phyloP scores from a whole-genome alignment of 805 yeast genomes.

The Saturnispora diversa region DNA sequence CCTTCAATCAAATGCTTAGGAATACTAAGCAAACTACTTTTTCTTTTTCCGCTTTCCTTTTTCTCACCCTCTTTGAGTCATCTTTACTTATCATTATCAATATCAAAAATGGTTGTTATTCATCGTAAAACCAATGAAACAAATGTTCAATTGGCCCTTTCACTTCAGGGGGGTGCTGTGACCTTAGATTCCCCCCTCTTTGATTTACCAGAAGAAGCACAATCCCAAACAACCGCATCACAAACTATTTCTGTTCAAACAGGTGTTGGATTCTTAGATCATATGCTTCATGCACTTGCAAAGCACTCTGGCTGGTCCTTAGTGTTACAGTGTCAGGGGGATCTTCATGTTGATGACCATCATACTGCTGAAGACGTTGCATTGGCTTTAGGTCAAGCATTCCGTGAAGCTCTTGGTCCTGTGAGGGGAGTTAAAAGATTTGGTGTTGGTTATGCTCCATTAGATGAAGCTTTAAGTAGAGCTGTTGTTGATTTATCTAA shows the following conservation, averaged over 20 bases:
- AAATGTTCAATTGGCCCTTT: conserved; percentile 75
- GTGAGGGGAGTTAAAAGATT: conserved; percentile 88
- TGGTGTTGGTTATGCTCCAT: conserved; percentile 89
- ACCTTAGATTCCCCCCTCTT: conserved; percentile 40
- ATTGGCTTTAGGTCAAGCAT: conserved; percentile 83
- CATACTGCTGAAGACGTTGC: conserved; percentile 96
- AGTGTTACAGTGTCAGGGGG: conserved; percentile 85
- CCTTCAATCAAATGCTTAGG: too few relatives aligned
- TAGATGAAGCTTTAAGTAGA: conserved; percentile 91
- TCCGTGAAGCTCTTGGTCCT: conserved; percentile 82
- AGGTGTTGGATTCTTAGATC: conserved; percentile 93
- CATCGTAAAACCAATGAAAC: conserved; percentile 86
- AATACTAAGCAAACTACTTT: too few relatives aligned
- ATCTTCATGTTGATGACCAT: conserved; percentile 92
- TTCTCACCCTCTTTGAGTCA: background rate
- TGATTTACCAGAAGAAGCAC: conserved; percentile 37
- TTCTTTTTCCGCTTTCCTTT: background rate
- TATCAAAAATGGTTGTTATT: conserved; percentile 38
- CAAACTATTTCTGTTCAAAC: conserved; percentile 79
- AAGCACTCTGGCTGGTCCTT: conserved; percentile 97
- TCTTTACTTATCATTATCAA: background rate
- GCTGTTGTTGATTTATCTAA: conserved; percentile 95
- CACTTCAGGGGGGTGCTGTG: conserved; percentile 79
- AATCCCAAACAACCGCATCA: conserved; percentile 39
- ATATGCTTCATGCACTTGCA: conserved; percentile 95